These are phyloP conservation scores for Trichocladium antarcticum DNA, from an alignment of 495 filamentous ascomycete species.

Conservation along the genomic window DNA sequence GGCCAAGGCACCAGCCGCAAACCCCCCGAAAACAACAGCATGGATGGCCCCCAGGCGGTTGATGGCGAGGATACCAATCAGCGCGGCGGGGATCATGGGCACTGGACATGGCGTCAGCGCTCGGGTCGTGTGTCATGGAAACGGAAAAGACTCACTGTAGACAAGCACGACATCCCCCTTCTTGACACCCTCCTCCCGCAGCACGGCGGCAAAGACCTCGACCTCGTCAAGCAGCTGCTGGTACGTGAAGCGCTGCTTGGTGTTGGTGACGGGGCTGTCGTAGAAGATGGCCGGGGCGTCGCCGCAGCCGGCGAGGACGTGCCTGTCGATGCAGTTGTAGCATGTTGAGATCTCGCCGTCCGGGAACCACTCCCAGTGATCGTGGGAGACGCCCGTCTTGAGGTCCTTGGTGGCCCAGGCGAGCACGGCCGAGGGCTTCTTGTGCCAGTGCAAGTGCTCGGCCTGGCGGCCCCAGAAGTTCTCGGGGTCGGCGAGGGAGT, in stretches of 20 bases:
- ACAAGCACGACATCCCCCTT: slow-evolving; percentile 87
- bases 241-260: slow-evolving; percentile 63
- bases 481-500: slow-evolving; percentile 51
- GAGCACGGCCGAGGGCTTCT: slow-evolving; percentile 44
- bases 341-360: slow-evolving; percentile 80
- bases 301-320: slow-evolving; percentile 66
- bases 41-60: slow-evolving; percentile 79
- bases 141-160: slow-evolving; percentile 53
- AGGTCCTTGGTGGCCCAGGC: slow-evolving; percentile 34
- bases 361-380: slow-evolving; percentile 75
- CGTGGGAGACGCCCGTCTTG: slow-evolving; percentile 29
- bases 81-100: slow-evolving; percentile 89
- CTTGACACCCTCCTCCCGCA: slow-evolving; percentile 70
- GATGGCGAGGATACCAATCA: slow-evolving; percentile 75
- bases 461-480: slow-evolving; percentile 72
- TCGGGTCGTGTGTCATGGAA: background rate
- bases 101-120: slow-evolving; percentile 38
- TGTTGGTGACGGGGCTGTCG: slow-evolving; percentile 76
- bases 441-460: slow-evolving; percentile 67
- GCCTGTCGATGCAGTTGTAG: slow-evolving; percentile 84
- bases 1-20: slow-evolving; percentile 67
- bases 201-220: slow-evolving; percentile 68
- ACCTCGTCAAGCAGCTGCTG: slow-evolving; percentile 68
- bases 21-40: slow-evolving; percentile 86
- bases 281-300: slow-evolving; percentile 66